Evolutionary conservation across 371 early-diverging fungal genomes (phyloP), one percentile per base, ranked within the genome.

Genomic region (Mortierella sp.): DNA sequence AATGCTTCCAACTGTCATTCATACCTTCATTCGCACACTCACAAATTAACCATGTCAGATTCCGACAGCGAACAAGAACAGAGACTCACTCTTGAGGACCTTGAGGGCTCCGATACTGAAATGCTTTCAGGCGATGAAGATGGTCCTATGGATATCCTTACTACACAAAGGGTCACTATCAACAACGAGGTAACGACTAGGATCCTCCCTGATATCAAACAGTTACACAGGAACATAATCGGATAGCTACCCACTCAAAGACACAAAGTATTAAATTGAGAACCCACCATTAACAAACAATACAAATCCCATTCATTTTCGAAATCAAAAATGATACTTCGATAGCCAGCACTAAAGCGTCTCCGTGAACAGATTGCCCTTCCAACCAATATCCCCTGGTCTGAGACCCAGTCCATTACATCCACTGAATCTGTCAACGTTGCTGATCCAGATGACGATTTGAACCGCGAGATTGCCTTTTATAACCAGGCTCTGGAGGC

Each of bases 391-490:
- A 80, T 95, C 37, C 90, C 92, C 8, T 96, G 94, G 93, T 91
- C 95, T 61, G 96, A 97, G 70, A 89, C 90, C 40, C 89, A 93
- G 83, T 84, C 89, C 13, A 85, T 96, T 34, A 95, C 94, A 7
- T 89, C 93, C 47, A 69, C 82, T 5, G 68, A 85, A 29, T 90
- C 95, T 12, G 61, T 90, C 57, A 83, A 71, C 19, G 84, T 93
- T 3, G 83, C 84, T 8, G 94, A 95, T 76, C 89, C 91, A 2
- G 86, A 93, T 61, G 91, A 98, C 71, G 98, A 98, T 72, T 78
- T 97, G 69, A 89, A 92, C 64, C 92, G 97, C 61, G 98, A 98
- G 83, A 84, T 94, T 35, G 95, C 95, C 49, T 96, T 98, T 67
- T 90, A 91, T 80, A 83, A 94, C 59, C 97, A 98, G 85, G 98